Conservation (phyloP, 345 rosid species). For the Nasturtium officinale region DNA sequence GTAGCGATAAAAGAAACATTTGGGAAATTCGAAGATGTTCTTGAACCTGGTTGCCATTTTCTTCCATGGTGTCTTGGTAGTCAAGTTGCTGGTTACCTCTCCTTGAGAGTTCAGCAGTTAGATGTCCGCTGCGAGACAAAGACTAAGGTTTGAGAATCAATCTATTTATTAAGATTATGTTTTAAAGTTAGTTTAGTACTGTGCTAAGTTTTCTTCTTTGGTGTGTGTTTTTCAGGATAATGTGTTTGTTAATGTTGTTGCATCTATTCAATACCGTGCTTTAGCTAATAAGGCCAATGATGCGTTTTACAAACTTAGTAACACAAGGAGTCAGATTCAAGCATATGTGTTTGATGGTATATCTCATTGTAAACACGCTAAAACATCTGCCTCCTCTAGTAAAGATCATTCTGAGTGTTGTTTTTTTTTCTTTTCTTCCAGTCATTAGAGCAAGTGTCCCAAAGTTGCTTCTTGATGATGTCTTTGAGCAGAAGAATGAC, state of each 20-base stretch:
- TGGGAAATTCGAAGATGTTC: slow-evolving; percentile 64
- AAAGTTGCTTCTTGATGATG: slow-evolving; percentile 52
- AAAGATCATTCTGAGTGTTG: background rate
- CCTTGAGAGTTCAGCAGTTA: slow-evolving; percentile 60
- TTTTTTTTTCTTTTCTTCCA: slow-evolving; percentile 3
- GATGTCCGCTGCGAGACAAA: slow-evolving; percentile 75
- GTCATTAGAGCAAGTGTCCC: slow-evolving; percentile 67
- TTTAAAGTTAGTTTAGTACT: background rate
- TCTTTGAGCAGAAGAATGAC: slow-evolving; percentile 62
- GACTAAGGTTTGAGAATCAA: slow-evolving; percentile 64
- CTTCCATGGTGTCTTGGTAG: slow-evolving; percentile 64
- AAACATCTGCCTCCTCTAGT: background rate
- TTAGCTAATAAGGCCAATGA: slow-evolving; percentile 53
- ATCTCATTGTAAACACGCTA: background rate
- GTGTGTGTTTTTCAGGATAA: slow-evolving; percentile 48
- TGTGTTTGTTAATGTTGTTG: slow-evolving; percentile 63
- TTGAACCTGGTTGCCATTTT: slow-evolving; percentile 70
- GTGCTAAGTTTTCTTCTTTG: background rate
- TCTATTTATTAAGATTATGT: background rate
- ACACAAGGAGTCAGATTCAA: slow-evolving; percentile 57
- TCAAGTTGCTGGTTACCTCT: slow-evolving; percentile 58
- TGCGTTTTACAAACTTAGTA: slow-evolving; percentile 61
- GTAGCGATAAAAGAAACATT: slow-evolving; percentile 60
- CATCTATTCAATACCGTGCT: slow-evolving; percentile 58
- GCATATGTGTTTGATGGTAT: slow-evolving; percentile 63